These are phyloP conservation scores for Sclerotinia glacialis DNA, from an alignment of 2,329 filamentous ascomycete genomes.

Conservation along the genomic window DNA sequence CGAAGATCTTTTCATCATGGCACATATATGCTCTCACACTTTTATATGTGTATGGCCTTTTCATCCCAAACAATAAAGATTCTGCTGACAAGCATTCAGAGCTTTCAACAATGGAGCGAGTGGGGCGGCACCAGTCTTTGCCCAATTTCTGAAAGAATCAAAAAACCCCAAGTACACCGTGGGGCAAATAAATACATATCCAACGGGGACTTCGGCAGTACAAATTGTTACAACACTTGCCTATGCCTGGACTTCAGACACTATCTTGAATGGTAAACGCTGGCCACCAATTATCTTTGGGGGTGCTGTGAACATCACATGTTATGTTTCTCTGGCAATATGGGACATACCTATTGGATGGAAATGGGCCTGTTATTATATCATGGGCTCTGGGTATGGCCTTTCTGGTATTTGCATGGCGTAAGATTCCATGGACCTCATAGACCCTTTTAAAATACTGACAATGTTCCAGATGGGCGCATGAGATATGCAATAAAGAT, in stretches of 20 bases:
- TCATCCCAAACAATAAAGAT: background rate
- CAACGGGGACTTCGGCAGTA: slow-evolving; percentile 35
- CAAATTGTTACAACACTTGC: slow-evolving; percentile 32
- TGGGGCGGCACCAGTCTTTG: slow-evolving; percentile 38
- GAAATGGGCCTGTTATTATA: slow-evolving; percentile 63
- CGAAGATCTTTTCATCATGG: slow-evolving; percentile 42
- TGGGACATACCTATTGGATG: slow-evolving; percentile 51
- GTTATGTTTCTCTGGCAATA: slow-evolving; percentile 40
- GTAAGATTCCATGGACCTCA: slow-evolving; percentile 34
- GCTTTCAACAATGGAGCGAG: slow-evolving; percentile 13
- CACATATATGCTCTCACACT: slow-evolving; percentile 42
- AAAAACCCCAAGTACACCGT: slow-evolving; percentile 36
- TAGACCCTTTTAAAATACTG: background rate
- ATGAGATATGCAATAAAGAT: slow-evolving; percentile 54
- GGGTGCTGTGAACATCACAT: slow-evolving; percentile 33
- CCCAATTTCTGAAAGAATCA: slow-evolving; percentile 46
- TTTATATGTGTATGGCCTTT: slow-evolving; percentile 27
- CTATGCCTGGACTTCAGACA: slow-evolving; percentile 38
- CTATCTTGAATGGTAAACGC: slow-evolving; percentile 30
- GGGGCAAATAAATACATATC: slow-evolving; percentile 38
- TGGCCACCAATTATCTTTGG: slow-evolving; percentile 52
- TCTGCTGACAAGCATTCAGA: background rate
- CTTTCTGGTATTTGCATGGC: slow-evolving; percentile 45
- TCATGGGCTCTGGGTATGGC: slow-evolving; percentile 42
- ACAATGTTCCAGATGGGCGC: slow-evolving; percentile 45